Evolutionary conservation across 2,329 filamentous ascomycete genomes (phyloP).

Genomic region (Alternaria rosae): DNA sequence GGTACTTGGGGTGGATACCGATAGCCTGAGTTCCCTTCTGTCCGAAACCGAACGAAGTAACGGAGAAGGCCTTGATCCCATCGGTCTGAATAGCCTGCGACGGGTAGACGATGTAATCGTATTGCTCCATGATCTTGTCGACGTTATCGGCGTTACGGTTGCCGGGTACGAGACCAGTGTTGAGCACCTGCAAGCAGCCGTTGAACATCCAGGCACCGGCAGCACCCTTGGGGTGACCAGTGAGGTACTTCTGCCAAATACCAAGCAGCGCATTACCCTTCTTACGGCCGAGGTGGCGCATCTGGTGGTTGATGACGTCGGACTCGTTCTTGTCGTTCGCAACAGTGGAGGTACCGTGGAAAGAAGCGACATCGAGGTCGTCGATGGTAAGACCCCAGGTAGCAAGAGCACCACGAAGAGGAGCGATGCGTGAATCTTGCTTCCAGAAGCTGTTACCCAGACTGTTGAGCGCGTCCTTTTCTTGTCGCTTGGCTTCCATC

Average conservation of each 20-base stretch:
- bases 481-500: constrained; percentile 84
- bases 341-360: constrained; percentile 98
- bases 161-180: constrained; percentile 90
- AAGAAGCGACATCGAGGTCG: constrained; percentile 92
- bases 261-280: constrained; percentile 96
- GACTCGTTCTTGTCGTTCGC: constrained; percentile 99
- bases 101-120: constrained; percentile 97
- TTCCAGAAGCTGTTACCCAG: constrained; percentile 99
- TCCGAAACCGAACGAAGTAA: constrained; percentile 98
- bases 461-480: constrained; percentile 90
- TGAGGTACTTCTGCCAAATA: constrained; percentile 99
- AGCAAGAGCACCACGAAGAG: constrained; percentile 91
- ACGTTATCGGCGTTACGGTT: constrained; percentile 99
- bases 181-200: constrained; percentile 93
- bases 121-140: constrained; percentile 95
- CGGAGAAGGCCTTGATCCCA: constrained; percentile 96
- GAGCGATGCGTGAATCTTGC: constrained; percentile 89
- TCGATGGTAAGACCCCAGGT: constrained; percentile 99
- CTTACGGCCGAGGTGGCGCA: constrained; percentile 90
- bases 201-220: constrained; percentile 99
- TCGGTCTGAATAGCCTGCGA: constrained; percentile 96
- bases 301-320: constrained; percentile 94
- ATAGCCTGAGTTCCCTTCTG: constrained; percentile 98
- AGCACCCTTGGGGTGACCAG: constrained; percentile 98
- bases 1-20: constrained; percentile 94